Conservation (phyloP, 371 early-diverging fungal species). For the Rhizomucor pusillus region DNA sequence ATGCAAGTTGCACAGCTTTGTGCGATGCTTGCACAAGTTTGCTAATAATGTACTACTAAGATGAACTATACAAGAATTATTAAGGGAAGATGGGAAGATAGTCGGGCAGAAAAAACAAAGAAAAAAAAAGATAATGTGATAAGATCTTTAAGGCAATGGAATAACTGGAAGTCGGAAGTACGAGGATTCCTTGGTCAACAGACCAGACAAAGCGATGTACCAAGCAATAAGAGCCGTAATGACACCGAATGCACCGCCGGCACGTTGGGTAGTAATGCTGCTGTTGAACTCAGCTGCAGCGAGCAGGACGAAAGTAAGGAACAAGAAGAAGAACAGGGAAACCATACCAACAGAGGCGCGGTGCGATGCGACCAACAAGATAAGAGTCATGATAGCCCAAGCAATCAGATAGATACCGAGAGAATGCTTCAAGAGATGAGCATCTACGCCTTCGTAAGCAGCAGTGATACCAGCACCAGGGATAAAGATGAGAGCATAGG, state of each 20-base stretch:
- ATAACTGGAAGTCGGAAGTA: constrained; percentile 59
- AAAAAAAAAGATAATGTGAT: not conserved
- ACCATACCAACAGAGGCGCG: constrained; percentile 61
- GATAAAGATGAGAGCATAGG: constrained; percentile 61
- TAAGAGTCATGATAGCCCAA: constrained; percentile 68
- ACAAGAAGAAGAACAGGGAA: constrained; percentile 60
- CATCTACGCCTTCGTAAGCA: constrained; percentile 37
- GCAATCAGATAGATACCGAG: constrained; percentile 66
- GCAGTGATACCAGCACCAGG: constrained; percentile 54
- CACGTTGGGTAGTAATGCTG: constrained; percentile 32
- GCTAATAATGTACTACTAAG: no score
- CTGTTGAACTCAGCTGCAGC: constrained; percentile 44
- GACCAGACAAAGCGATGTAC: constrained; percentile 69
- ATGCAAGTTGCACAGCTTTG: no score
- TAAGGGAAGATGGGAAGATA: no score
- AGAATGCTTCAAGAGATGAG: constrained; percentile 47
- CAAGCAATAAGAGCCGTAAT: constrained; percentile 69
- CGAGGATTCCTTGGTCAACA: constrained; percentile 56
- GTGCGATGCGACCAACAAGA: constrained; percentile 67
- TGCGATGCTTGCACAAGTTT: no score
- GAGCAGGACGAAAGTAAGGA: constrained; percentile 63
- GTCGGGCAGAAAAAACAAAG: not conserved
- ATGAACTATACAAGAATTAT: no score
- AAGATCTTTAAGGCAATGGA: constrained; percentile 30
- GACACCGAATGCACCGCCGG: constrained; percentile 69